These are phyloP conservation scores for Anthracocystis panici-leucophaei DNA, from an alignment of 1,284 basidiomycete species.

Conservation along the genomic window DNA sequence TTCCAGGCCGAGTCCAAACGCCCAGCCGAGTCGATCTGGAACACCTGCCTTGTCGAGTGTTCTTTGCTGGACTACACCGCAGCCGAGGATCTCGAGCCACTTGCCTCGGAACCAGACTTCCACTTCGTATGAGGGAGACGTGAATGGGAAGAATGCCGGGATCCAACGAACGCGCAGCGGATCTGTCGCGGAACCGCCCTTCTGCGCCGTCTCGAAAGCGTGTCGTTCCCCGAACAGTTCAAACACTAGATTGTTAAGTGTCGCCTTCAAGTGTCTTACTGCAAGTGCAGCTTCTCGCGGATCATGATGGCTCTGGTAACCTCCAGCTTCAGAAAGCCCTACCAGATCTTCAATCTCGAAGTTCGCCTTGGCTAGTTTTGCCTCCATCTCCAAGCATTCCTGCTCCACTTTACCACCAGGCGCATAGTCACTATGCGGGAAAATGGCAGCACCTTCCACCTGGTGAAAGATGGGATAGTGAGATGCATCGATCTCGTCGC, in stretches of 20 bases:
- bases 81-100: constrained; percentile 97
- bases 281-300: constrained; percentile 73
- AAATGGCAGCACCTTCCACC: constrained; percentile 93
- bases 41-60: constrained; percentile 81
- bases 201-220: constrained; percentile 69
- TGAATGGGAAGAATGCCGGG: constrained; percentile 97
- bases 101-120: constrained; percentile 96
- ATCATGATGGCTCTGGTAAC: constrained; percentile 83
- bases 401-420: constrained; percentile 71
- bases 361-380: constrained; percentile 71
- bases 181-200: constrained; percentile 56
- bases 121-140: constrained; percentile 95
- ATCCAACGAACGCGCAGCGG: constrained; percentile 95
- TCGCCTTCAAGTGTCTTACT: constrained; percentile 87
- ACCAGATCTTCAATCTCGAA: constrained; percentile 88
- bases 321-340: constrained; percentile 78
- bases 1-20: constrained; percentile 96
- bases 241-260: constrained; percentile 88
- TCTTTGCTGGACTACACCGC: constrained; percentile 88
- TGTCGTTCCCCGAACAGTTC: constrained; percentile 77
- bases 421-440: constrained; percentile 71
- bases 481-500: constrained; percentile 96
- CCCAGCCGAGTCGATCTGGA: constrained; percentile 90
- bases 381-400: constrained; percentile 76
- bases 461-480: constrained; percentile 99